phyloP scores from a whole-genome alignment of 23 red algal genomes.

The Gracilaria caudata region DNA sequence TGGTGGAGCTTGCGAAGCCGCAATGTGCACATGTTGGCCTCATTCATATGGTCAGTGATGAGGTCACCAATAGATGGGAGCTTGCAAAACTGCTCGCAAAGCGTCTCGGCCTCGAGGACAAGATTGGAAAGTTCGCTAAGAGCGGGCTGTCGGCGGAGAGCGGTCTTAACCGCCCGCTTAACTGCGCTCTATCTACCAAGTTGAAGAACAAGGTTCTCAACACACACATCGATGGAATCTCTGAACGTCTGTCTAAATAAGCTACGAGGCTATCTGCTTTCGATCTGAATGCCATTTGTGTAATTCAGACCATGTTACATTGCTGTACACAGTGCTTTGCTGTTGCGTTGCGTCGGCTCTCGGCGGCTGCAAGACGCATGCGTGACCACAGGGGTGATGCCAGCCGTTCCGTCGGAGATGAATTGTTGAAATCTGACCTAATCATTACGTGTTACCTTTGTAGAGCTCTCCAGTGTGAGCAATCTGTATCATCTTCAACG shows the following conservation, averaged over 20 bases:
- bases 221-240: constrained; percentile 51
- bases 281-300: too few species aligned
- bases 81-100: constrained; percentile 68
- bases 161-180: constrained; percentile 80
- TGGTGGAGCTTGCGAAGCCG: constrained; percentile 79
- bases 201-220: constrained; percentile 37
- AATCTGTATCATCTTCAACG: too few species aligned
- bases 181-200: constrained; percentile 67
- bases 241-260: constrained; percentile 43
- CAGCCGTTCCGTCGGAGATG: too few species aligned
- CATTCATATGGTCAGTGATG: constrained; percentile 82
- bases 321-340: too few species aligned
- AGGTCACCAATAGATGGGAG: constrained; percentile 81
- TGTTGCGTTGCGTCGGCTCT: too few species aligned
- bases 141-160: constrained; percentile 60
- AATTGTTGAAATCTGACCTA: too few species aligned
- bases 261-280: too few species aligned
- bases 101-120: constrained; percentile 31
- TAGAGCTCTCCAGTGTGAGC: too few species aligned
- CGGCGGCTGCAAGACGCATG: too few species aligned
- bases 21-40: constrained; percentile 37
- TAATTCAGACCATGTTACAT: too few species aligned
- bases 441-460: too few species aligned
- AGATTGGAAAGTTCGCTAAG: constrained; percentile 38
- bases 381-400: too few species aligned